Base-by-base conservation (phyloP, 176 grass and related monocot genomes). In the Avena insularis region DNA sequence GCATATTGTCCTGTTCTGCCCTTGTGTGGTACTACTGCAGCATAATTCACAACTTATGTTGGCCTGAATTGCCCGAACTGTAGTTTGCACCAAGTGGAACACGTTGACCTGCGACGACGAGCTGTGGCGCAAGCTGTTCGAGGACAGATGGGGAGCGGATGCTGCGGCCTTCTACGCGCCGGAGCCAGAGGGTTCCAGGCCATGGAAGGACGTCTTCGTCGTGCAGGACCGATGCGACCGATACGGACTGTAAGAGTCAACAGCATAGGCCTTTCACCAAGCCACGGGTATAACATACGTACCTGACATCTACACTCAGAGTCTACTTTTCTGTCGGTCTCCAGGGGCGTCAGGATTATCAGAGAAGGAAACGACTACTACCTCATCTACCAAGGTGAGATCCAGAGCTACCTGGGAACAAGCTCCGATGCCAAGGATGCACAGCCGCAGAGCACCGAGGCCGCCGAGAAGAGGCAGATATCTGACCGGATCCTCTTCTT, bases 81-180 rank as follows among this genome's bases (percentile, higher is more conserved):
- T 71, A 98, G 93, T 98, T 43, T 95, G 93, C 93, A 92, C 90
- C 71, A 96, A 89, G 84, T 98, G 96, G 96, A 91, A 50, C 58
- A 54, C 55, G 81, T 87, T 98, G 87, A 68, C 90, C 74, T 95
- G 90, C 61, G 92, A 96, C 20, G 87, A 94, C 71, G 92, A 79
- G 27, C 88, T 94, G 55, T 98, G 96, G 93, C 84, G 75, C n/a
- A 77, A 87, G 55, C 82, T 98, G 60, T 98, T 98, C 82, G 84
- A 54, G 76, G 86, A 83, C 57, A 77, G 92, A 62, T 94, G 96
- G 96, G 93, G 96, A 46, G 79, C 68, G 48, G 92, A 87, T 12
- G 84, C 86, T 16, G 82, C 93, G 7, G 84, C 87, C 50, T 98
- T 92, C 82, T 98, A 92, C 71, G 90, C 90, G 47, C 93, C 96